phyloP scores from a whole-genome alignment of 305 asterid genomes.

The Withania somnifera region DNA sequence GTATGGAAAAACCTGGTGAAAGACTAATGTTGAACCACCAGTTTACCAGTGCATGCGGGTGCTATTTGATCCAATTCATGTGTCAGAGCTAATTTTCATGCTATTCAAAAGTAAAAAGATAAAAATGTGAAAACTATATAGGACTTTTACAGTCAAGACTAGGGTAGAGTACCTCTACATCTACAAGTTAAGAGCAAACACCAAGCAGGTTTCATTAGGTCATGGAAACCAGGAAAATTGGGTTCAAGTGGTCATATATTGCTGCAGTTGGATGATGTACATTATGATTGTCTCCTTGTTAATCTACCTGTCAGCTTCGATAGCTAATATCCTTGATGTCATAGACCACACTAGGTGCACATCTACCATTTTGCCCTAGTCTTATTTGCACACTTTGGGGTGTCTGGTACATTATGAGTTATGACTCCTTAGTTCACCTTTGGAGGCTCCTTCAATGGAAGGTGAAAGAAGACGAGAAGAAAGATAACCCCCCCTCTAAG shows the following conservation, averaged over 20 bases:
- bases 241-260: neutral
- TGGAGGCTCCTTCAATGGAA: neutral
- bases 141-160: neutral
- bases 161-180: neutral
- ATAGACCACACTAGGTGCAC: neutral
- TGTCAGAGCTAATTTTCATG: neutral
- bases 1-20: neutral
- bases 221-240: neutral
- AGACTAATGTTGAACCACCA: neutral
- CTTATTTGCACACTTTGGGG: neutral
- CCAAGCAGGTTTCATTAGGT: neutral
- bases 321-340: neutral
- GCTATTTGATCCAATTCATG: neutral
- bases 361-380: neutral
- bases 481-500: too few species aligned
- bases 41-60: neutral
- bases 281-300: neutral
- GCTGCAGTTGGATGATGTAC: neutral
- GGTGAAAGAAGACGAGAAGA: neutral
- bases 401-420: neutral
- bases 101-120: neutral
- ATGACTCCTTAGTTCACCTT: neutral
- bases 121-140: neutral
- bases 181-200: neutral
- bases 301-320: neutral